Evolutionary conservation across 1,139 yeast genomes (phyloP).

Genomic region (Kodamaea anthophila): DNA sequence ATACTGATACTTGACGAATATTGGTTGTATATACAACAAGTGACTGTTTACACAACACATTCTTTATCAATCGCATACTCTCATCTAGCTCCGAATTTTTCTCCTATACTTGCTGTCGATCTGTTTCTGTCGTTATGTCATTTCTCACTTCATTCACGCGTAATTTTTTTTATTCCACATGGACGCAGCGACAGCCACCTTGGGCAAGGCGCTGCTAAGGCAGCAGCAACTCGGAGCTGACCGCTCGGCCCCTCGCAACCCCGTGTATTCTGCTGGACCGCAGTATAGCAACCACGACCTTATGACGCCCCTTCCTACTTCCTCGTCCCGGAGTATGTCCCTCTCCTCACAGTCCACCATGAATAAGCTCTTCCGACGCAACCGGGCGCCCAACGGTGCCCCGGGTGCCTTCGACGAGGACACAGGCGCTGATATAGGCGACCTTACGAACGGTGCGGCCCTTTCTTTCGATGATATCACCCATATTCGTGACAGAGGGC

Average conservation of each 20-base stretch:
- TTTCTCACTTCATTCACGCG: too few relatives aligned
- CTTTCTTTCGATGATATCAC: conserved; percentile 61
- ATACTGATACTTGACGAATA: too few relatives aligned
- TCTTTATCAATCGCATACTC: too few relatives aligned
- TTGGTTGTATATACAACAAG: too few relatives aligned
- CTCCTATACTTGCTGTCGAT: too few relatives aligned
- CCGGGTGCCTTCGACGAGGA: conserved; percentile 45
- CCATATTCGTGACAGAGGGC: conserved; percentile 59
- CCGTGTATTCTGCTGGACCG: conserved; percentile 7
- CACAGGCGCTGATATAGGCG: conserved; percentile 42
- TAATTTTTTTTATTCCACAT: conserved; percentile 6
- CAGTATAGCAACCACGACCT: conserved; percentile 17
- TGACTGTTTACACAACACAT: too few relatives aligned
- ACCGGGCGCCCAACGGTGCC: conserved; percentile 19
- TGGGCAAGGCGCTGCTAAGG: conserved; percentile 17
- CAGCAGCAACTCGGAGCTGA: conserved; percentile 31
- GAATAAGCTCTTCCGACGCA: conserved; percentile 40
- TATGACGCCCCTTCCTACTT: conserved; percentile 16
- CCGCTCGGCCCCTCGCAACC: conserved; percentile 7
- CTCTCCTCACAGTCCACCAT: conserved; percentile 37
- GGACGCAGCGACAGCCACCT: conserved; percentile 15
- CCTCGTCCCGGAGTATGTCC: conserved; percentile 32
- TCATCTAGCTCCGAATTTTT: too few relatives aligned
- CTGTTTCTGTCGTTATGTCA: too few relatives aligned
- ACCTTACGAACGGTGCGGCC: conserved; percentile 31